phyloP scores from a whole-genome alignment of 805 yeast species.

The Maudiozyma barnettii region DNA sequence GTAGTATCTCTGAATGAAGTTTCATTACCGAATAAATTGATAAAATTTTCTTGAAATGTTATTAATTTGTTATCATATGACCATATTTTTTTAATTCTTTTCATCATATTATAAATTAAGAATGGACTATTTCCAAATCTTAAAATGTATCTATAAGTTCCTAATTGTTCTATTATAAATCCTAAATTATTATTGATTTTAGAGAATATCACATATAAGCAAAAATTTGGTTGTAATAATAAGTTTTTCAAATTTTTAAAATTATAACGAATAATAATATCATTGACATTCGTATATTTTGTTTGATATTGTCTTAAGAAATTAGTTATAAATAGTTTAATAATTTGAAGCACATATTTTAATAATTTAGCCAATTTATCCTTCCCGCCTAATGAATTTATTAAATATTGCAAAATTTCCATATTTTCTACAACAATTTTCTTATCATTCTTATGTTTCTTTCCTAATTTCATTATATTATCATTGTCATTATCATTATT shows the following conservation, averaged over 20 bases:
- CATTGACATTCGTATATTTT: background rate
- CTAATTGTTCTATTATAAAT: background rate
- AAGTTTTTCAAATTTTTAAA: slow-evolving; percentile 1
- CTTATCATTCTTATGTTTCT: background rate
- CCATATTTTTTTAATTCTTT: slow-evolving; percentile 23
- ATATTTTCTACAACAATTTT: background rate
- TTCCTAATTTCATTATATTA: background rate
- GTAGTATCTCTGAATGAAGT: slow-evolving; percentile 41
- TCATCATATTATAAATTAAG: slow-evolving; percentile 34
- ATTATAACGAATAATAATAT: background rate
- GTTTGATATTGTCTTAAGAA: background rate
- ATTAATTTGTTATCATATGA: slow-evolving; percentile 7
- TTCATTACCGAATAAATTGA: slow-evolving; percentile 34
- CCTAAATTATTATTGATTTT: slow-evolving; percentile 13
- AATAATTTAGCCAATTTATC: slow-evolving; percentile 61
- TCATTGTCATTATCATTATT: background rate
- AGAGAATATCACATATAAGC: slow-evolving; percentile 9
- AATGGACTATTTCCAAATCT: slow-evolving; percentile 68
- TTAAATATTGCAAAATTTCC: slow-evolving; percentile 4
- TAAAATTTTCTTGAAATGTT: background rate
- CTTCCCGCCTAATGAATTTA: slow-evolving; percentile 41
- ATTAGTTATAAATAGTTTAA: slow-evolving; percentile 24
- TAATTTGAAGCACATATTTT: slow-evolving; percentile 48
- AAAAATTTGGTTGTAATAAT: slow-evolving; percentile 1
- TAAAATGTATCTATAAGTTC: slow-evolving; percentile 46